Evolutionary conservation across 2,329 filamentous ascomycete species (phyloP).

Genomic region (Fusarium albidum): DNA sequence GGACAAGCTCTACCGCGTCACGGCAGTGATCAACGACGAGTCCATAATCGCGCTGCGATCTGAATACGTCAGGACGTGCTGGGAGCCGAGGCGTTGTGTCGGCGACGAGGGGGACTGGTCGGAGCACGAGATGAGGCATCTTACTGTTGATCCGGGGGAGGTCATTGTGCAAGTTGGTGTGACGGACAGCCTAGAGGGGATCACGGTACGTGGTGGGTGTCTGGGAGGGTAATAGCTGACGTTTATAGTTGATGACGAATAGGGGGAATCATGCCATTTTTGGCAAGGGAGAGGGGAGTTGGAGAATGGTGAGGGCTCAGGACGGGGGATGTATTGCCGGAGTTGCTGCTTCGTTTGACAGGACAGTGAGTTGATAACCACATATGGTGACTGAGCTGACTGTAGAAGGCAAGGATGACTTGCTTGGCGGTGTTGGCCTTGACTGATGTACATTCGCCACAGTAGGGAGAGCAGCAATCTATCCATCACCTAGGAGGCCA

Average conservation of each 20-base stretch:
- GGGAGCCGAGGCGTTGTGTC: not conserved
- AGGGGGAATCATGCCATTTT: not conserved
- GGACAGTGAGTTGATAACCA: too few relatives aligned
- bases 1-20: not conserved
- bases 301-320: not conserved
- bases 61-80: conserved; percentile 1
- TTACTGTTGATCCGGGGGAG: conserved; percentile 7
- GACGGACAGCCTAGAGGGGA: not conserved
- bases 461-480: too few relatives aligned
- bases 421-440: too few relatives aligned
- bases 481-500: too few relatives aligned
- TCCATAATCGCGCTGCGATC: too few relatives aligned
- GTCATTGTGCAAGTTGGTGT: conserved; percentile 10
- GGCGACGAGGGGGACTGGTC: not conserved
- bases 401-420: too few relatives aligned
- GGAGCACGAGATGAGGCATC: not conserved
- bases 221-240: not conserved
- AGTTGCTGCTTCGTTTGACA: not conserved
- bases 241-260: not conserved
- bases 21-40: too few relatives aligned
- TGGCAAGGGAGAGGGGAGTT: not conserved
- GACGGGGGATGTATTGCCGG: not conserved
- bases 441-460: too few relatives aligned
- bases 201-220: conserved; percentile 4
- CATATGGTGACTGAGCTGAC: too few relatives aligned